Base-by-base conservation (phyloP, 2,329 filamentous ascomycete genomes). In the Aspergillus calidoustus region DNA sequence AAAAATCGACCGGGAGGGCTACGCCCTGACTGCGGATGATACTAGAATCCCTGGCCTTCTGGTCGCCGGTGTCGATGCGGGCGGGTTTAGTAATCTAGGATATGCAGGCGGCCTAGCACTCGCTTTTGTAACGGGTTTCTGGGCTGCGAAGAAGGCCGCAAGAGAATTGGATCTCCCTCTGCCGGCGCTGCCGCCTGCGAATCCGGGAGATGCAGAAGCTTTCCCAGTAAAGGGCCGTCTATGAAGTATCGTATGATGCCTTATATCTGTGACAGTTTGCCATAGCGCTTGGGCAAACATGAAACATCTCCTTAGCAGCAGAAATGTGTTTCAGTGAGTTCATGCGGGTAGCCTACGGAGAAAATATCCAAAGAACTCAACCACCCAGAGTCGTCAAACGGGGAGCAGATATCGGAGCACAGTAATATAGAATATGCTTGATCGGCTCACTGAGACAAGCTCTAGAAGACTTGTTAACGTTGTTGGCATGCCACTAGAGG, bases 51-150 rank as follows among this genome's bases (percentile, higher is more conserved):
- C 66, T 2, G 68, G 65, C 0, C 46, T 73, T 23, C 62, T 72
- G 3, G 64, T 72, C 15, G 69, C 69, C 4, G 70, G 71, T n/a
- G 69, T 72, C 0, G 68, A 69, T 55, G 67, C 67, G 13, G 70
- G 69, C 3, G 67, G 68, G 1, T 69, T 69, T 53, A 72, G 68
- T 50, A 72, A 72, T 51, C 31, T 67, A 2, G 68, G 70, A 7
- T 72, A 73, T 59, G 68, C 69, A 3, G 71, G 71, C 3, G 70
- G 69, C 2, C 60, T 73, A 52, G 69, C 69, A 25, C 63, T 72
- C 2, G 71, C 71, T 1, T 72, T 72, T 54, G 67, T 72, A 17
- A 72, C 71, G 3, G 71, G 71, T 8, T 51, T 70, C 4, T 72
- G 70, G 71, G 67, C 70, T 49, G 69, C 69, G 1, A 56, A 64